These are phyloP conservation scores for Globisporangium echinulatum DNA, from an alignment of 352 stramenopile genomes.

Conservation along the genomic window DNA sequence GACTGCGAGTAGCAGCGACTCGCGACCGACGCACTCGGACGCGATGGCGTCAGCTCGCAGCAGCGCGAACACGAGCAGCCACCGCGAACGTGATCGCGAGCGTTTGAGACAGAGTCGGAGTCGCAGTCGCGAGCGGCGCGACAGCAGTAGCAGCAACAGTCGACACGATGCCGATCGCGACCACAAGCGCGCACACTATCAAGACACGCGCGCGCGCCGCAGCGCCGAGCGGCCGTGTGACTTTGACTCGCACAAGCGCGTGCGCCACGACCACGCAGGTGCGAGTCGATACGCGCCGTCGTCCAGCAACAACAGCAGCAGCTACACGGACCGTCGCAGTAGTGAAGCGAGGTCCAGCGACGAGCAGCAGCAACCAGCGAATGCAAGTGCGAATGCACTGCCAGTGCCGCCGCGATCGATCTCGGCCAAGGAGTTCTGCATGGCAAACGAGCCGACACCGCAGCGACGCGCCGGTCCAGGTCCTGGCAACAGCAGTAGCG, in stretches of 20 bases:
- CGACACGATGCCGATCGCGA: not conserved
- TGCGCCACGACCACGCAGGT: slow-evolving; percentile 1
- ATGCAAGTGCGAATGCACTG: not conserved
- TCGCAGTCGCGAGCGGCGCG: not conserved
- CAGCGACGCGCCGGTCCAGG: not conserved
- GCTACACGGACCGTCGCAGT: not conserved
- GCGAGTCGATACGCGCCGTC: not conserved
- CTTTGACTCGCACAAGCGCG: not conserved
- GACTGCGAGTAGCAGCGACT: too few relatives aligned
- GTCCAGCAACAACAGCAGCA: not conserved
- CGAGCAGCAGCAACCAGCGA: not conserved
- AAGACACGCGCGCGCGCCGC: not conserved
- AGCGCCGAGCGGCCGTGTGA: not conserved
- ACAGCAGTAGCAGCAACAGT: not conserved
- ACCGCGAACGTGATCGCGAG: not conserved
- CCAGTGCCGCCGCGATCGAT: slow-evolving; percentile 25
- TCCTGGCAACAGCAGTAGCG: not conserved
- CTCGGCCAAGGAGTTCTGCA: slow-evolving; percentile 48
- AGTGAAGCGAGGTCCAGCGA: not conserved
- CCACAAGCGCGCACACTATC: not conserved
- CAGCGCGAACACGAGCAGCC: not conserved
- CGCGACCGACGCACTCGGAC: too few relatives aligned
- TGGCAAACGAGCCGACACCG: slow-evolving; percentile 33
- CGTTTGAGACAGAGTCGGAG: not conserved
- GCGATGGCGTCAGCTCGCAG: too few relatives aligned